Conservation (phyloP, 306 rosid genomes). For the Vigna nakashimae region DNA sequence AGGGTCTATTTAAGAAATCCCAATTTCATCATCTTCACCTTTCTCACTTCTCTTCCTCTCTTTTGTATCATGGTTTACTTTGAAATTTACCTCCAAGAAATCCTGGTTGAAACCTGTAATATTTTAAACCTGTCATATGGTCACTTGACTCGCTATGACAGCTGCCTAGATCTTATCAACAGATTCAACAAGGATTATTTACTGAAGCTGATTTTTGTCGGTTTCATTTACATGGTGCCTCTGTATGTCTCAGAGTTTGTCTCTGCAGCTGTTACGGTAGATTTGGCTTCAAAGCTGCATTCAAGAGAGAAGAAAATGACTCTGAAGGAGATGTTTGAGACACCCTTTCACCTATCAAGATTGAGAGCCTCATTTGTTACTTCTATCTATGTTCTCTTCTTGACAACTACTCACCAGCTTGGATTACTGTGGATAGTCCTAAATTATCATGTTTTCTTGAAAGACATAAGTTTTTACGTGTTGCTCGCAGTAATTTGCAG, state of each 20-base stretch:
- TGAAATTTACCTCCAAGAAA: conserved; percentile 50
- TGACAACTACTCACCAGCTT: conserved; percentile 41
- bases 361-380: conserved; percentile 50
- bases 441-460: conserved; percentile 20
- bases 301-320: conserved; percentile 44
- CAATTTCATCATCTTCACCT: conserved; percentile 56
- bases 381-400: conserved; percentile 43
- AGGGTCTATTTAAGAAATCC: conserved; percentile 38
- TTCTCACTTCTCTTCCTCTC: conserved; percentile 59
- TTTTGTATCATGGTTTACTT: conserved; percentile 53
- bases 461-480: background rate
- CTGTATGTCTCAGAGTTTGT: conserved; percentile 46
- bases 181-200: conserved; percentile 8
- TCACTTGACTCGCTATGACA: background rate
- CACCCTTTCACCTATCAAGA: conserved; percentile 30
- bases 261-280: conserved; percentile 39
- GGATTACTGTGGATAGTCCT: conserved; percentile 43
- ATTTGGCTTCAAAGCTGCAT: conserved; percentile 51
- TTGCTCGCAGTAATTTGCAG: conserved; percentile 35
- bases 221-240: conserved; percentile 45
- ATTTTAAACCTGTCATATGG: background rate
- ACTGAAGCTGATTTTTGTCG: conserved; percentile 37
- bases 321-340: conserved; percentile 43
- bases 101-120: conserved; percentile 41
- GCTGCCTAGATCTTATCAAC: background rate